phyloP scores from a whole-genome alignment of 139 green algal genomes.

The Monoraphidium neglectum region DNA sequence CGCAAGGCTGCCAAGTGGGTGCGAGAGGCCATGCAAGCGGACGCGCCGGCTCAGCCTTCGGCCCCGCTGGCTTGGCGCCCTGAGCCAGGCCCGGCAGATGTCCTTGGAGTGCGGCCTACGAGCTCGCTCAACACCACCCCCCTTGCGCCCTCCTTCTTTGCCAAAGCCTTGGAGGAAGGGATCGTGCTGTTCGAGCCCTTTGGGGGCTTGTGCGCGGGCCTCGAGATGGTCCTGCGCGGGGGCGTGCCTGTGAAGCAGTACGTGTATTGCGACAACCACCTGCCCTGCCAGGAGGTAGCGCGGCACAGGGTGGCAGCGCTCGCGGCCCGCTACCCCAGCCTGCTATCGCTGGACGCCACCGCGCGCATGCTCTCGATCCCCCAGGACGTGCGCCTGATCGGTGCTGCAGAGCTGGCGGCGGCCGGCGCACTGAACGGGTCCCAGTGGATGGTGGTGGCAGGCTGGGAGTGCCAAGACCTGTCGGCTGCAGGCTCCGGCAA shows the following conservation, averaged over 20 bases:
- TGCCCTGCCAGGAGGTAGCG: not conserved
- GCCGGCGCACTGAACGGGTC: not conserved
- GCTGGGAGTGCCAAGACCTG: constrained; percentile 21
- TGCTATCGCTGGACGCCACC: too few relatives aligned
- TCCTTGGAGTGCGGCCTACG: not conserved
- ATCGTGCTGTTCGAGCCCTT: constrained; percentile 21
- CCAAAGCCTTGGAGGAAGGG: not conserved
- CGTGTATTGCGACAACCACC: constrained; percentile 20
- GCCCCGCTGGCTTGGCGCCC: too few relatives aligned
- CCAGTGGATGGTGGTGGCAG: constrained; percentile 21
- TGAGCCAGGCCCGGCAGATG: not conserved
- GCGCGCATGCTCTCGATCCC: not conserved
- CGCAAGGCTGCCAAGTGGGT: not conserved
- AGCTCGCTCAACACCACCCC: not conserved
- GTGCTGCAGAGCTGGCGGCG: not conserved
- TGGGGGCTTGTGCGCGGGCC: constrained; percentile 24
- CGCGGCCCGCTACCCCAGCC: too few relatives aligned
- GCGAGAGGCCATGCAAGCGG: not conserved
- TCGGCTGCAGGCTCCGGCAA: not conserved
- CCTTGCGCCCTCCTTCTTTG: constrained; percentile 8
- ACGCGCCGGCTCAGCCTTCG: not conserved
- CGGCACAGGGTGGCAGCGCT: too few relatives aligned
- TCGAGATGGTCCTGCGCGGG: constrained; percentile 28
- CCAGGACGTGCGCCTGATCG: not conserved
- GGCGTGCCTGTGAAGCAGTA: constrained; percentile 22